Evolutionary conservation across 1,284 basidiomycete genomes (phyloP), one percentile per base, ranked within the genome.

Genomic region (Paramarasmius palmivorus): DNA sequence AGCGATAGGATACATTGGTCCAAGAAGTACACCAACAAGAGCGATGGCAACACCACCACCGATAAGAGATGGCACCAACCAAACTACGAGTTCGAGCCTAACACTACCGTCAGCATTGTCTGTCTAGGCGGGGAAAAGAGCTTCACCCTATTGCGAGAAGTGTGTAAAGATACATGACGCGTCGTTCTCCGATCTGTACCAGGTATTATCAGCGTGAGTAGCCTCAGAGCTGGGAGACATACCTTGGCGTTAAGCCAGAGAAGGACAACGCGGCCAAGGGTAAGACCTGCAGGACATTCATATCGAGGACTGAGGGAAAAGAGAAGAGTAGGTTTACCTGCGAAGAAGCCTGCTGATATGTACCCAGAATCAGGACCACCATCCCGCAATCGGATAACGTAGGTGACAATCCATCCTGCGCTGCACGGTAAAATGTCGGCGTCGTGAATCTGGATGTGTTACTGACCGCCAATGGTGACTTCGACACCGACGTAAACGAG

Each of bases 401-500:
- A 85, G 0, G 82, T 83, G 4, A 84, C 83, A 45, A 84, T 84
- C 82, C 83, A 85, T 3, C 81, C 79, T 81, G 45, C 12, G 12
- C 12, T 32, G 29, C 19, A 36, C 7, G 45, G 39, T 34, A 29
- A 32, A 7, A 12, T 45, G 38, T 25, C 42, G 22, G 32, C 44
- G 40, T 50, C 26, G 26, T 17, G 12, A 14, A 6, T 42, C 32
- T 3, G 34, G 12, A 32, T 32, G 22, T 19, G 36, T 15, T 17
- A 22, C 19, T 34, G 57, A 81, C 82, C 82, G 58, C 83, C 85
- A 46, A 85, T 76, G 0, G 84, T 84, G 1, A 86, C 84, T 60
- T 88, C 84, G 0, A 83, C 75, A 3, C 86, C 86, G 39, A 88
- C 83, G 61, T 88, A 88, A 10, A 88, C 77, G n/a, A 86, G 70